Evolutionary conservation across 805 yeast genomes (phyloP), one percentile per base, ranked within the genome.

Genomic region (Candida golubevii): DNA sequence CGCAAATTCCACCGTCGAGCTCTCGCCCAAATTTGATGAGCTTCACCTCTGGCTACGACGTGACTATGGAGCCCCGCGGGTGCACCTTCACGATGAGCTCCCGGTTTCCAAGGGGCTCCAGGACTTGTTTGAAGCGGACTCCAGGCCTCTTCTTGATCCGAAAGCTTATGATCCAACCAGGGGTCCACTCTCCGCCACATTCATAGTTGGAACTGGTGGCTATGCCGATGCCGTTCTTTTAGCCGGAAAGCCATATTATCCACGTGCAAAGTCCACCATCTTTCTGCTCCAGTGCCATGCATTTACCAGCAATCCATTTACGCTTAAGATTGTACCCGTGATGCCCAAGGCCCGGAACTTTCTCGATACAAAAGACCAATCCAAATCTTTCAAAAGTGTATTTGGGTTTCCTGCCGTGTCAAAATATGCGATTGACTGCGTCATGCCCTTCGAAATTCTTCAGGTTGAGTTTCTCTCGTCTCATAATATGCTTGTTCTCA

Each of bases 161-260:
- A 14, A 35, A 14, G 48, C 42, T 26, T 36, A 27, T 31, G 55
- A 51, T 26, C 56, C 56, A 5, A 26, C 35, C 11, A 33, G 29
- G 29, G 52, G 54, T 27, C 36, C 46, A 23, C 41, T 48, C 14
- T 41, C 45, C 4, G 40, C 43, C 29, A 31, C 40, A 1, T 41
- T 51, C 8, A 15, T 14, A 23, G 37, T 47, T 18, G 55, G 55
- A 18, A 35, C 45, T n/a, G 54, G 52, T 9, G 50, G 45, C 8
- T 51, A 42, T 35, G 27, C 50, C 26, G 44, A 43, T 14, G 45
- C 36, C 12, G 30, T 49, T 8, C 15, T 46, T 8, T 14, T 49
- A 4, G 27, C 31, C 7, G 50, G 50, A 4, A 41, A 39, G 32
- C 23, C 40, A 11, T 31, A 42, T 13, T 11, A 35, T 9, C 47